Base-by-base conservation (phyloP, 495 filamentous ascomycete species). In the Xylaria venustula region DNA sequence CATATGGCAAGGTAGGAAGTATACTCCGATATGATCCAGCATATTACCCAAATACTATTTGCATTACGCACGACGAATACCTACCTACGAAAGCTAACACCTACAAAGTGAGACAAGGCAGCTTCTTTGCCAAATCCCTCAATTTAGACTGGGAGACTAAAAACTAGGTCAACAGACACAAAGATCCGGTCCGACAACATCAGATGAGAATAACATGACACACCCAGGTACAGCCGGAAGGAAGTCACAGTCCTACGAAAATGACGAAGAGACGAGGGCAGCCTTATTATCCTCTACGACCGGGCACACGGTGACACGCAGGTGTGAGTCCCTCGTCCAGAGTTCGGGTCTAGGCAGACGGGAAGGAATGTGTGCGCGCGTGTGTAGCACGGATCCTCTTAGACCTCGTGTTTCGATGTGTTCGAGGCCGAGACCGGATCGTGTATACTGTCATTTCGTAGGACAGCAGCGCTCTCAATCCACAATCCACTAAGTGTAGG, bases 271-370 rank as follows among this genome's bases (percentile, higher is more conserved):
- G 56, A 28, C 8, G 32, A 32, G 7, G 8, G 15, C 34, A 22
- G 19, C 11, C 25, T 32, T 41, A 34, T 42, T 25, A 42, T 42
- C 42, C 19, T 42, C 36, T 47, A 42, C 30, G 28, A 19, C 23
- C 36, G 56, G 56, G 56, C 56, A 50, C 56, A 50, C 34, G 22
- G 22, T 28, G 15, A 28, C 32, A 30, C 30, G 34, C 54, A 58
- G 26, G 54, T 48, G 19, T 41, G 48, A n/a, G 23, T 23, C 22
- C 32, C n/a, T n/a, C 37, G 44, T 26, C 32, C 9, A n/a, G 28
- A 30, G 7, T 49, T 49, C 54, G 44, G 54, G 22, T 48, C 22
- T 20, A 48, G 30, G 54, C 54, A 58, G 22, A 50, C 56, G 46
- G 56, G 17, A 50, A 46, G 22, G 22, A n/a, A 22, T 23, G 11